phyloP scores from a whole-genome alignment of 1,284 basidiomycete genomes.

The Anthracocystis walkeri region DNA sequence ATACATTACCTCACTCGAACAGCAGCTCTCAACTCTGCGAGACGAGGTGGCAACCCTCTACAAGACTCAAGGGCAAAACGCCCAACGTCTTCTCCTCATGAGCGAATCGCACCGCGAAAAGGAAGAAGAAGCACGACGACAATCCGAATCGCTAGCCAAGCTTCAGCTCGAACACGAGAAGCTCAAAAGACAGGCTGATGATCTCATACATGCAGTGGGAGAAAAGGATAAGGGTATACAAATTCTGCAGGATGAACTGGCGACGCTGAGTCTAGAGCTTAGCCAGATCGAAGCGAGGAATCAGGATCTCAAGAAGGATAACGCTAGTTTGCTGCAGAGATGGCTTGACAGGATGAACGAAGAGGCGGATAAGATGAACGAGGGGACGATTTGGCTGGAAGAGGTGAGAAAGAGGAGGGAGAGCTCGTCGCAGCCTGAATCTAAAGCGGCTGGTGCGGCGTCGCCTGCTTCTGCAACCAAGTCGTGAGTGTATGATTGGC shows the following conservation, averaged over 20 bases:
- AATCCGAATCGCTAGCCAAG: slow-evolving; percentile 81
- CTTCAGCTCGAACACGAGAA: slow-evolving; percentile 78
- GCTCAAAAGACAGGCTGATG: slow-evolving; percentile 70
- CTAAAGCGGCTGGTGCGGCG: not conserved
- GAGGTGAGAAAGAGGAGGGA: slow-evolving; percentile 44
- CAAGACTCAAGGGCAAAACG: slow-evolving; percentile 95
- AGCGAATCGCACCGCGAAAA: slow-evolving; percentile 92
- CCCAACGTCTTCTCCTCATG: slow-evolving; percentile 89
- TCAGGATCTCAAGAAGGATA: slow-evolving; percentile 85
- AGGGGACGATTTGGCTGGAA: slow-evolving; percentile 69
- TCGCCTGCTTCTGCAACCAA: slow-evolving; percentile 1
- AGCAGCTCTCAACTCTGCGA: slow-evolving; percentile 87
- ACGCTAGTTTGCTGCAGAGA: slow-evolving; percentile 87
- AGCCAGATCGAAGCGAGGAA: slow-evolving; percentile 89
- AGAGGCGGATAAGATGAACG: slow-evolving; percentile 95
- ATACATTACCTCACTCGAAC: slow-evolving; percentile 89
- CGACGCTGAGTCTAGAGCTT: slow-evolving; percentile 75
- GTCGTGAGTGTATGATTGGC: not conserved
- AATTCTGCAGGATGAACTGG: slow-evolving; percentile 83
- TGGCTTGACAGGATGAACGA: slow-evolving; percentile 77
- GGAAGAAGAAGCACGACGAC: slow-evolving; percentile 82
- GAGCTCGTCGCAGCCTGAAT: slow-evolving; percentile 12
- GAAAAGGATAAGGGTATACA: slow-evolving; percentile 85
- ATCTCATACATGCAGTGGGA: slow-evolving; percentile 81
- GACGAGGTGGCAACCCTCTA: slow-evolving; percentile 92